Base-by-base conservation (phyloP, 83 land plant genomes). In the Picea engelmannii region DNA sequence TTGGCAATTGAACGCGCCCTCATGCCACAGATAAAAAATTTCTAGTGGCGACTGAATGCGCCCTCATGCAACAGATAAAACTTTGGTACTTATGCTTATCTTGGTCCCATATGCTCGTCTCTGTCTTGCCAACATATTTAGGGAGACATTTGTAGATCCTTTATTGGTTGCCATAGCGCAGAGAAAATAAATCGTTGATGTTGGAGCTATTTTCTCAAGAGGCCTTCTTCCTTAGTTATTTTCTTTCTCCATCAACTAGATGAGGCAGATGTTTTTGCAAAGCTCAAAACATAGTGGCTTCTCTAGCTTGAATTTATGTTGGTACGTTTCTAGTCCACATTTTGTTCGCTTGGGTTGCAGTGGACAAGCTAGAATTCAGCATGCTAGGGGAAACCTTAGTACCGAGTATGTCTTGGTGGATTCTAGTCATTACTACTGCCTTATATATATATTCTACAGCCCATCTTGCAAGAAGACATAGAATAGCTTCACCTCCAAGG, bases 211-310 rank as follows among this genome's bases (percentile, higher is more conserved):
- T 13, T 82, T 40, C 21, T 84, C 84, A 24, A 44, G 47, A 25
- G 80, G 84, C 15, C 80, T 82, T 6, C 58, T 82, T 11, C 84
- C 84, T 15, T 62, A 71, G 52, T 21, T 82, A 24, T 82, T 82
- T 62, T 68, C 84, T 42, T 59, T 59, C 59, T n/a, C 84, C 40
- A 20, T 59, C 20, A 13, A 25, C 68, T 17, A 12, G 15, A 83
- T 83, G n/a, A 47, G 79, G 60, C 47, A 58, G 23, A 79, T 40
- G 67, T 82, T 82, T 60, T 62, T 82, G 84, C 65, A 27, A 27
- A 60, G 68, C 62, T 67, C 18, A 82, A 40, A 82, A 80, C 68
- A 79, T 27, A 6, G 82, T 82, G 55, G 16, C n/a, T 3, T 66
- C 82, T 8, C 80, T 82, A 8, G 67, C 62, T 12, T 59, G n/a